phyloP scores from a whole-genome alignment of 345 rosid species.

The Excoecaria cochinchinensis region DNA sequence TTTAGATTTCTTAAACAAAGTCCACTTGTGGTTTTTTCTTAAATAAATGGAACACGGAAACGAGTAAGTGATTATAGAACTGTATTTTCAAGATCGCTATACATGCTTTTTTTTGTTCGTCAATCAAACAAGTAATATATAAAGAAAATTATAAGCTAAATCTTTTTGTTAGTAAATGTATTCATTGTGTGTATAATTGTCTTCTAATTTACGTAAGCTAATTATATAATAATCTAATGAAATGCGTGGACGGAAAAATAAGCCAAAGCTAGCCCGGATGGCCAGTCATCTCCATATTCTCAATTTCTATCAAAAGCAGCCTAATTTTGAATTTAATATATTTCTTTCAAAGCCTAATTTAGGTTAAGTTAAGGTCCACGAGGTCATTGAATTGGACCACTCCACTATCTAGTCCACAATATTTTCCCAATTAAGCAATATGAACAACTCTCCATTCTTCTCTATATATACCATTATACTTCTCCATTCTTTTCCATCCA shows the following conservation, averaged over 20 bases:
- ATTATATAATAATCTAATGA: too few species aligned
- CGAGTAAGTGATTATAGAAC: background rate
- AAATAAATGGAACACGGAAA: too few species aligned
- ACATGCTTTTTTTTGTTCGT: too few species aligned
- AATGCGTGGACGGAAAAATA: too few species aligned
- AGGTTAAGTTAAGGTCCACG: conserved; percentile 10
- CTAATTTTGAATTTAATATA: background rate
- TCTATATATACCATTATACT: conserved; percentile 18
- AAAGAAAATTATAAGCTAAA: too few species aligned
- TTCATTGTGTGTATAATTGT: too few species aligned
- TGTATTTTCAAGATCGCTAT: background rate
- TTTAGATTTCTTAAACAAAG: too few species aligned
- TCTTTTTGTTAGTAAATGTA: too few species aligned
- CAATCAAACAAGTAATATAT: too few species aligned
- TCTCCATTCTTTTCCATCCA: conserved; percentile 8
- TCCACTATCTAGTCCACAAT: conserved; percentile 15
- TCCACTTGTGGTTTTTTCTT: too few species aligned
- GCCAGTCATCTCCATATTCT: background rate
- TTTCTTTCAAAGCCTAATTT: conserved; percentile 15
- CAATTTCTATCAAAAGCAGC: background rate
- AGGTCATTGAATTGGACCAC: conserved; percentile 25
- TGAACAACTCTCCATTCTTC: background rate
- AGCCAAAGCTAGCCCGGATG: background rate
- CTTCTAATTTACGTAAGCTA: too few species aligned
- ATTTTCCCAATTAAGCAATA: background rate